Evolutionary conservation across 2,329 filamentous ascomycete species (phyloP), one percentile per base, ranked within the genome.

Genomic region (Phaeosphaeriaceae sp.): DNA sequence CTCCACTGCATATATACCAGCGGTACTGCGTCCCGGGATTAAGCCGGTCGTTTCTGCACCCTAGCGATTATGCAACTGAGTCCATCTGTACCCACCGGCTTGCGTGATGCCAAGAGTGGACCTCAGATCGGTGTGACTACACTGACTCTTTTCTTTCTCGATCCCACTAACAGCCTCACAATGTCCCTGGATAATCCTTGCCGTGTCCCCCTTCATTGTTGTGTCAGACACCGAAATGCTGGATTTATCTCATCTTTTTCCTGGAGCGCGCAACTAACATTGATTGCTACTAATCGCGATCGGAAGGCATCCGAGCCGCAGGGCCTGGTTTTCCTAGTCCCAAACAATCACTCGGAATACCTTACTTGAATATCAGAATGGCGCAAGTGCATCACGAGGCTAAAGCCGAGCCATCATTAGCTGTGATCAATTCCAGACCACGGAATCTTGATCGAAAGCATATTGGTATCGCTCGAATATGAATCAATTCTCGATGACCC

Each of bases 61-160:
- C 51, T 41, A 31, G 49, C 47, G 19, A 31, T 31, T 41, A 62
- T 57, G 53, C 48, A 48, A 56, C 54, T 57, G 54, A 56, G 53
- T 59, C 56, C 33, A 25, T 48, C 52, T 49, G 60, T 63, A 61
- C 54, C 60, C 60, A 65, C 60, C 51, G 20, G 22, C 20, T 51
- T 51, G 53, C 46, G 59, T 67, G 59, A 64, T 67, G 65, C 66
- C 66, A 66, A 69, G 66, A 48, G 56, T 41, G 24, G 7, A 2
- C 15, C 66, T 62, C 55, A 61, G 60, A 67, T 69, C 60, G 62
- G 61, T 60, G 61, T 36, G 46, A 60, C 48, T 59, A 58, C 52
- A 22, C 27, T 44, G 51, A 58, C 50, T 61, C 36, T 57, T 48
- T 11, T 46, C 42, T 24, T 45, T 9, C 27, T 27, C 33, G 40